These are phyloP conservation scores for Pholiota molesta DNA, from an alignment of 768 basidiomycete genomes.

Conservation along the genomic window DNA sequence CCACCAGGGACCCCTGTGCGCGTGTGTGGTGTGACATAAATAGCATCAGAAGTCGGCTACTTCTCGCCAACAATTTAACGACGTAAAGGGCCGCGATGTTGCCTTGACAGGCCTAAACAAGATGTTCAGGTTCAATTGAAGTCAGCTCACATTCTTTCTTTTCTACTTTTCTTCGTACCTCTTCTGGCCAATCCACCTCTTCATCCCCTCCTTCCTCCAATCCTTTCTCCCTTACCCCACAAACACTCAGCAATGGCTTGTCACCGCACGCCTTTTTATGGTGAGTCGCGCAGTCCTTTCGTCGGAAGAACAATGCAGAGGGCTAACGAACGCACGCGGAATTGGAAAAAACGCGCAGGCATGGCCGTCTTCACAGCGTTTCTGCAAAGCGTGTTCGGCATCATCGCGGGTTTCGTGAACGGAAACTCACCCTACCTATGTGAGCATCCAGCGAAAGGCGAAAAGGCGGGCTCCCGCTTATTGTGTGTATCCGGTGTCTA, in stretches of 20 bases:
- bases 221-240: neutral
- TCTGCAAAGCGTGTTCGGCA: conserved; percentile 36
- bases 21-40: too few relatives aligned
- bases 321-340: conserved; percentile 6
- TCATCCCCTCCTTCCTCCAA: too few relatives aligned
- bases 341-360: conserved; percentile 19
- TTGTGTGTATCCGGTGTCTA: conserved; percentile 8
- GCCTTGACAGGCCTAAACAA: neutral
- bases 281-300: conserved; percentile 16
- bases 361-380: conserved; percentile 35
- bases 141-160: neutral
- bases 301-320: neutral
- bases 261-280: conserved; percentile 33
- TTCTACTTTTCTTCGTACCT: neutral
- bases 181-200: neutral
- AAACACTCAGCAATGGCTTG: conserved; percentile 17
- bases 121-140: neutral
- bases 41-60: neutral
- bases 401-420: conserved; percentile 34
- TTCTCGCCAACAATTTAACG: neutral
- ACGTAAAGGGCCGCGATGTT: neutral
- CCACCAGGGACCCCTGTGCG: too few relatives aligned
- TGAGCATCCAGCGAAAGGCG: neutral
- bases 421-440: conserved; percentile 34
- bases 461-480: neutral